These are phyloP conservation scores for Diddensiella santjacobensis DNA, from an alignment of 805 yeast species.

Conservation along the genomic window DNA sequence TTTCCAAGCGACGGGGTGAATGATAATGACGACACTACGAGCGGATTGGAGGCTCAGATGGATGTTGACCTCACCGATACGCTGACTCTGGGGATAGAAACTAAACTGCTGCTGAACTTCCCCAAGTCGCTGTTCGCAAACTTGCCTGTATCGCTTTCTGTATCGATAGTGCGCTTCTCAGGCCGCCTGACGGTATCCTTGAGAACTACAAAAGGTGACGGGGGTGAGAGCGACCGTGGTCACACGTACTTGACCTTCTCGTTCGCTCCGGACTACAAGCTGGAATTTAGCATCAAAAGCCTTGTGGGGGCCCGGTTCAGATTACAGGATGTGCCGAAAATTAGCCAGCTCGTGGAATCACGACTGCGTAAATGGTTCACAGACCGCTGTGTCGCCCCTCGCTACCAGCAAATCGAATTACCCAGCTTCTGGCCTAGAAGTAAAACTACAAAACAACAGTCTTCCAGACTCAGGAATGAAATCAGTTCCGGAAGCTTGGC, in stretches of 20 bases:
- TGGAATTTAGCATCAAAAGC: constrained; percentile 85
- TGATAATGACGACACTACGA: constrained; percentile 44
- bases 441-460: constrained; percentile 22
- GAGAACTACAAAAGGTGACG: constrained; percentile 19
- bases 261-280: constrained; percentile 83
- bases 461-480: not conserved
- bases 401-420: constrained; percentile 76
- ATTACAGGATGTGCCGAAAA: constrained; percentile 88
- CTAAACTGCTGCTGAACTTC: constrained; percentile 70
- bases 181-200: constrained; percentile 78
- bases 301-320: constrained; percentile 90
- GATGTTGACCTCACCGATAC: constrained; percentile 89
- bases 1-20: constrained; percentile 39
- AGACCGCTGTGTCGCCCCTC: constrained; percentile 90
- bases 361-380: constrained; percentile 83
- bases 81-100: constrained; percentile 78
- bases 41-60: constrained; percentile 72
- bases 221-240: not conserved
- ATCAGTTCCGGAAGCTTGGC: not conserved
- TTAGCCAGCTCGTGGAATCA: constrained; percentile 77
- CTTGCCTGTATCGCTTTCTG: constrained; percentile 78
- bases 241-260: constrained; percentile 77
- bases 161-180: constrained; percentile 84
- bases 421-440: constrained; percentile 81
- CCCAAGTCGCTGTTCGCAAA: constrained; percentile 84